Evolutionary conservation across 345 rosid genomes (phyloP).

Genomic region (Combretum micranthum): DNA sequence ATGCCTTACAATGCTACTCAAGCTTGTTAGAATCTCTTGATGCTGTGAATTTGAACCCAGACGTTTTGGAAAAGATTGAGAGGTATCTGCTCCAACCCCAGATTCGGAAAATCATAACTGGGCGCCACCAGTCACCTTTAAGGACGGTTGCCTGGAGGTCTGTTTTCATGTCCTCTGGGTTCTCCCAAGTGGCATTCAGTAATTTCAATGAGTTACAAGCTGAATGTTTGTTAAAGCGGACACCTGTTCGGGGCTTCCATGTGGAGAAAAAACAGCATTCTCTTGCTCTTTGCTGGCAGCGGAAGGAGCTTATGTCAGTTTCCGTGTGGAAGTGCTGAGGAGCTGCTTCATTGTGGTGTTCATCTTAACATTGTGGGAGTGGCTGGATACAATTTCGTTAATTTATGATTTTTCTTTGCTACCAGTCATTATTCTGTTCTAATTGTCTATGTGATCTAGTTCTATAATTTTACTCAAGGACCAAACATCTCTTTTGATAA

Average conservation of each 20-base stretch:
- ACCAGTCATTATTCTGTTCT: constrained; percentile 27
- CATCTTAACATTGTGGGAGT: constrained; percentile 16
- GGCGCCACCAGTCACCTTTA: constrained; percentile 51
- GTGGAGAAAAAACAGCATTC: constrained; percentile 71
- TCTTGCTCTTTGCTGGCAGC: constrained; percentile 84
- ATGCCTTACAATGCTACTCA: constrained; percentile 57
- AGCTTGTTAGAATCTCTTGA: constrained; percentile 76
- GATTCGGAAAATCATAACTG: constrained; percentile 55
- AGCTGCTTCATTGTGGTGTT: constrained; percentile 1
- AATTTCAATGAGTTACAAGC: constrained; percentile 83
- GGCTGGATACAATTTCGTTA: constrained; percentile 27
- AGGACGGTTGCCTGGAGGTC: constrained; percentile 69
- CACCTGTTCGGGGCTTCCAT: constrained; percentile 63
- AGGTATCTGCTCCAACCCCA: constrained; percentile 64
- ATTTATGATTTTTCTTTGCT: constrained; percentile 26
- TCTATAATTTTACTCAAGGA: constrained; percentile 31
- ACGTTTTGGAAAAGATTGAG: constrained; percentile 77
- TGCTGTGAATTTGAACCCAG: constrained; percentile 61
- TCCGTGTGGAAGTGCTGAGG: constrained; percentile 85
- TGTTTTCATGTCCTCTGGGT: constrained; percentile 60
- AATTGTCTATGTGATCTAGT: constrained; percentile 43
- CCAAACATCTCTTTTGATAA: constrained; percentile 24
- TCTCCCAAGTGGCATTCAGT: constrained; percentile 59
- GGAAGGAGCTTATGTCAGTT: constrained; percentile 73
- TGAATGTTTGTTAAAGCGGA: constrained; percentile 67